phyloP scores from a whole-genome alignment of 257 asterid genomes.

The Parsonsia alboflavescens region DNA sequence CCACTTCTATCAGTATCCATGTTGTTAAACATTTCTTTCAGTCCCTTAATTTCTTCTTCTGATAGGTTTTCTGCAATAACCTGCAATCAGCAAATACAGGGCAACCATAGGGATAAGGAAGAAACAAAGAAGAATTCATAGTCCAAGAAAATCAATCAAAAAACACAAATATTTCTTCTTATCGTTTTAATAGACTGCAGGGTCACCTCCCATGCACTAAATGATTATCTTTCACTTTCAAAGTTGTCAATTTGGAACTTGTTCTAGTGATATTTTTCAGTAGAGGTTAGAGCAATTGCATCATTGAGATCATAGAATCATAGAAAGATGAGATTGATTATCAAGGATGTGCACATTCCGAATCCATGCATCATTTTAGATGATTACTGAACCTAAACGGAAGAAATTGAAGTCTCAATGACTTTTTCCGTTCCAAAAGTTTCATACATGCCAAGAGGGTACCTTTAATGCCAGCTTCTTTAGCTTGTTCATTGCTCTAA shows the following conservation, averaged over 20 bases:
- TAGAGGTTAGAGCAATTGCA: too few relatives aligned
- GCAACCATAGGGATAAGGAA: not conserved
- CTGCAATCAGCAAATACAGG: constrained; percentile 25
- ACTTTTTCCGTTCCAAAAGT: not conserved
- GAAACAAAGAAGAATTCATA: too few relatives aligned
- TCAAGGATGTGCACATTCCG: not conserved
- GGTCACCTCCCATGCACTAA: too few relatives aligned
- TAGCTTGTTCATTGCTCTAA: constrained; percentile 88
- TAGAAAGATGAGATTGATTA: not conserved
- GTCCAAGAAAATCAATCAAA: not conserved
- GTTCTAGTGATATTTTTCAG: too few relatives aligned
- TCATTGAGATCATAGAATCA: too few relatives aligned
- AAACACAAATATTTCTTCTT: not conserved
- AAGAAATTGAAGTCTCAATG: not conserved
- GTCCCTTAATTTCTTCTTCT: constrained; percentile 81
- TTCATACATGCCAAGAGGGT: not conserved
- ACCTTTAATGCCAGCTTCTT: constrained; percentile 91
- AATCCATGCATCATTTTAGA: not conserved
- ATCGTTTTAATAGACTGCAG: too few relatives aligned
- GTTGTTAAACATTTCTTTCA: constrained; percentile 72
- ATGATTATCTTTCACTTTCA: too few relatives aligned
- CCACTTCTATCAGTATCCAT: constrained; percentile 89
- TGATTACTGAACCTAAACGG: not conserved
- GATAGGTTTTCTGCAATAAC: constrained; percentile 78
- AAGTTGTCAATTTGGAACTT: too few relatives aligned